Evolutionary conservation across 1,139 yeast genomes (phyloP).

Genomic region (Meyerozyma sp.): DNA sequence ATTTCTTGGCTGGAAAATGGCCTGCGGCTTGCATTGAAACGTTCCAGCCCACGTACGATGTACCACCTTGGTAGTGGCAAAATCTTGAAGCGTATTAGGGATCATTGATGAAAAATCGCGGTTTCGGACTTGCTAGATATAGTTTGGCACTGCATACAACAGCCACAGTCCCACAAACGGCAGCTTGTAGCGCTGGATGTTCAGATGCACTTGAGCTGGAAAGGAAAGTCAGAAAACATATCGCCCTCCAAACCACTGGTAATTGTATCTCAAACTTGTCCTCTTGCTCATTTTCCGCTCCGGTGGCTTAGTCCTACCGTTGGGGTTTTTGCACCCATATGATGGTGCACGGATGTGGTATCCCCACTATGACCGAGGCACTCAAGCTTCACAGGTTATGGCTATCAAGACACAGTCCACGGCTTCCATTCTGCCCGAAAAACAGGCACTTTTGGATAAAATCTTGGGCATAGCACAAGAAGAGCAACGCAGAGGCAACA

Average conservation of each 20-base stretch:
- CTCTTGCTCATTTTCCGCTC: background rate
- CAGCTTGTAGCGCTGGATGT: no score
- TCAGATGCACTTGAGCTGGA: no score
- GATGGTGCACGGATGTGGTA: background rate
- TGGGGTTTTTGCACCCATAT: background rate
- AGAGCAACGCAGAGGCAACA: constrained; percentile 19
- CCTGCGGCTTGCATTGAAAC: constrained; percentile 68
- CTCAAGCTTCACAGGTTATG: background rate
- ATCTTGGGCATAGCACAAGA: constrained; percentile 15
- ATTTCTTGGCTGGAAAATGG: constrained; percentile 69
- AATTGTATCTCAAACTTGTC: no score
- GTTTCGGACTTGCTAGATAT: background rate
- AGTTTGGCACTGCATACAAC: background rate
- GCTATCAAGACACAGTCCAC: constrained; percentile 1
- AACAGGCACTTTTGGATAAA: constrained; percentile 14
- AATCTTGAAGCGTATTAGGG: constrained; percentile 16
- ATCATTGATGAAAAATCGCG: background rate
- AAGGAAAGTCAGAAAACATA: no score
- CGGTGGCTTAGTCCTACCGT: background rate
- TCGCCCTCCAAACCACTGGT: no score
- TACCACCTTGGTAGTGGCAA: constrained; percentile 31
- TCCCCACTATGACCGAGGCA: background rate
- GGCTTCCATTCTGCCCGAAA: constrained; percentile 3
- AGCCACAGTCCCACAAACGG: no score
- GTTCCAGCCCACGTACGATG: constrained; percentile 94